Evolutionary conservation across 192 early-diverging fungal genomes (phyloP).

Genomic region (Coemansia sp.): DNA sequence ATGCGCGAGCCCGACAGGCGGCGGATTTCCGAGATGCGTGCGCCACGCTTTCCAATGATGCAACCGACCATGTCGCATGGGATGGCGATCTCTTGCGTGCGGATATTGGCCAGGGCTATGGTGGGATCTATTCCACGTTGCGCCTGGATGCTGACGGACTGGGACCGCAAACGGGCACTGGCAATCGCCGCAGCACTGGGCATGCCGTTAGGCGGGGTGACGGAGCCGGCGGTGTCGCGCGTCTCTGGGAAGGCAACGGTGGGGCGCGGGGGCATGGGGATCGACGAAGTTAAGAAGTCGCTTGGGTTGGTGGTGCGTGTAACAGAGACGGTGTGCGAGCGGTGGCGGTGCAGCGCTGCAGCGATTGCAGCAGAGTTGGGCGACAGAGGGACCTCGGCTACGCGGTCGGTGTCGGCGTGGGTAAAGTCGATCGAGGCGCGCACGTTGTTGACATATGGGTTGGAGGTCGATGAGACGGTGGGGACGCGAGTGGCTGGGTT

Average conservation of each 20-base stretch:
- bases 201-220: conserved; percentile 30
- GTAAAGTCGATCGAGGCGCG: conserved; percentile 50
- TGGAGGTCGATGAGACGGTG: conserved; percentile 48
- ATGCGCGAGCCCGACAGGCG: conserved; percentile 81
- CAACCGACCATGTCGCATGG: conserved; percentile 96
- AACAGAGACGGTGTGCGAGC: conserved; percentile 55
- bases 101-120: conserved; percentile 56
- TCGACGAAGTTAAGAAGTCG: conserved; percentile 48
- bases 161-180: conserved; percentile 50
- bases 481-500: conserved; percentile 66
- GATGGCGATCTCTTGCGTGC: conserved; percentile 87
- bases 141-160: conserved; percentile 53
- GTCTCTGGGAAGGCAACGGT: conserved; percentile 30
- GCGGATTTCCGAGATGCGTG: conserved; percentile 80
- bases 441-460: conserved; percentile 55
- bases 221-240: conserved; percentile 17
- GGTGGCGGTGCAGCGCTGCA: conserved; percentile 50
- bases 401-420: conserved; percentile 44
- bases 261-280: conserved; percentile 47
- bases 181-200: conserved; percentile 19
- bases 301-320: conserved; percentile 25
- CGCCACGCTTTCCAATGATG: conserved; percentile 93
- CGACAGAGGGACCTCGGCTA: conserved; percentile 8
- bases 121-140: conserved; percentile 48
- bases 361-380: conserved; percentile 25